Evolutionary conservation across 306 rosid genomes (phyloP).

Genomic region (Quercus rubra): DNA sequence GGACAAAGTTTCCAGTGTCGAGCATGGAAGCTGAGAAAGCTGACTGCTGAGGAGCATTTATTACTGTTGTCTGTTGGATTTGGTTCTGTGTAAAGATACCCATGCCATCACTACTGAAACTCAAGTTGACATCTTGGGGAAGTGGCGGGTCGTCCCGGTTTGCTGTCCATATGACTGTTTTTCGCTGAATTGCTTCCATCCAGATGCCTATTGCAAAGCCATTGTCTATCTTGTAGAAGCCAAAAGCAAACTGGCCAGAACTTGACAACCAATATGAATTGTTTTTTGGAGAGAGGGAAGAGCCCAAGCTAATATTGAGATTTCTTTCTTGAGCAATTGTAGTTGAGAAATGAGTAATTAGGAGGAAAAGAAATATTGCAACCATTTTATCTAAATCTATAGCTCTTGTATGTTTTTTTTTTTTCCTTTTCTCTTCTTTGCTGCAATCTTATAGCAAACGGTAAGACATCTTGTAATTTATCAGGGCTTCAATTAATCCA

Average conservation of each 20-base stretch:
- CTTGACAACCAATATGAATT: not conserved
- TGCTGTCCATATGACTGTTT: slow-evolving; percentile 29
- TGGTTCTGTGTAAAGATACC: not conserved
- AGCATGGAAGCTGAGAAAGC: slow-evolving; percentile 20
- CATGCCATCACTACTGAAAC: not conserved
- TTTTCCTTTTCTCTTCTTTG: too few relatives aligned
- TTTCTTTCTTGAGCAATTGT: not conserved
- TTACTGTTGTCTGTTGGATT: not conserved
- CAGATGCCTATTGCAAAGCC: slow-evolving; percentile 19
- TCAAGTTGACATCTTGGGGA: not conserved
- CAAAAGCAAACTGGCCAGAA: slow-evolving; percentile 30
- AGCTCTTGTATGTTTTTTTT: too few relatives aligned
- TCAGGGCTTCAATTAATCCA: not conserved
- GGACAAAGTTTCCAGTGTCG: slow-evolving; percentile 30
- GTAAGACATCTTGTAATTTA: not conserved
- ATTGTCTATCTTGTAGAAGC: slow-evolving; percentile 8
- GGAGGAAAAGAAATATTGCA: not conserved
- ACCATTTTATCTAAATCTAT: not conserved
- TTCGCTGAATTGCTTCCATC: slow-evolving; percentile 14
- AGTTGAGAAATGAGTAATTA: not conserved
- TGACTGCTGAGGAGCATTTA: not conserved
- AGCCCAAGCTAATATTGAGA: not conserved
- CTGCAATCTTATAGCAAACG: not conserved
- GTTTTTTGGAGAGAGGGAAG: not conserved
- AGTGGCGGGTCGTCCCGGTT: slow-evolving; percentile 12